Evolutionary conservation across 305 asterid genomes (phyloP).

Genomic region (Nicotiana rustica): DNA sequence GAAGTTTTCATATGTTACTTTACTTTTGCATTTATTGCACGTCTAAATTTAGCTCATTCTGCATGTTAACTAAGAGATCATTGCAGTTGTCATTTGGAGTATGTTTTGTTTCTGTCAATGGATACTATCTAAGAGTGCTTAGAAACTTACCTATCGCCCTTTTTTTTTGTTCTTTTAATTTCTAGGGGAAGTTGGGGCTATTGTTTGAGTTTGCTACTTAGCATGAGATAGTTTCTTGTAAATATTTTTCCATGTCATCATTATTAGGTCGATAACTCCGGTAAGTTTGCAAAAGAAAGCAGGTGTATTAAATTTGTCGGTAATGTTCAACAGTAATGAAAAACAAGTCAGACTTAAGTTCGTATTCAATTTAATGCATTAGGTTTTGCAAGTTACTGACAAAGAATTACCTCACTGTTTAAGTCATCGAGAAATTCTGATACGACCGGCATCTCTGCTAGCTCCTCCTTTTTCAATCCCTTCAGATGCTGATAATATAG

Average conservation of each 20-base stretch:
- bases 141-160: no score
- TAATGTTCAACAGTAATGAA: neutral
- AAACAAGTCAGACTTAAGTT: neutral
- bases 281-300: neutral
- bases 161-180: no score
- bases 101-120: no score
- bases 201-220: no score
- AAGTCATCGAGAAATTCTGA: slow-evolving; percentile 69
- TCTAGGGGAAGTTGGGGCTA: no score
- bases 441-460: slow-evolving; percentile 76
- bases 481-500: slow-evolving; percentile 66
- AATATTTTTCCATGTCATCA: no score
- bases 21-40: neutral
- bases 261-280: no score
- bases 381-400: neutral
- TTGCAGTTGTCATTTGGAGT: no score
- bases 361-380: neutral
- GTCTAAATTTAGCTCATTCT: neutral
- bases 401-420: slow-evolving; percentile 62
- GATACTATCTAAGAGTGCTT: no score
- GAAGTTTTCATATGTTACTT: neutral
- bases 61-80: neutral
- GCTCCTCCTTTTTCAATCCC: slow-evolving; percentile 68
- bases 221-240: no score
- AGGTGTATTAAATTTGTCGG: neutral